phyloP scores from a whole-genome alignment of 495 filamentous ascomycete genomes.

The Lichenothelia convexa region DNA sequence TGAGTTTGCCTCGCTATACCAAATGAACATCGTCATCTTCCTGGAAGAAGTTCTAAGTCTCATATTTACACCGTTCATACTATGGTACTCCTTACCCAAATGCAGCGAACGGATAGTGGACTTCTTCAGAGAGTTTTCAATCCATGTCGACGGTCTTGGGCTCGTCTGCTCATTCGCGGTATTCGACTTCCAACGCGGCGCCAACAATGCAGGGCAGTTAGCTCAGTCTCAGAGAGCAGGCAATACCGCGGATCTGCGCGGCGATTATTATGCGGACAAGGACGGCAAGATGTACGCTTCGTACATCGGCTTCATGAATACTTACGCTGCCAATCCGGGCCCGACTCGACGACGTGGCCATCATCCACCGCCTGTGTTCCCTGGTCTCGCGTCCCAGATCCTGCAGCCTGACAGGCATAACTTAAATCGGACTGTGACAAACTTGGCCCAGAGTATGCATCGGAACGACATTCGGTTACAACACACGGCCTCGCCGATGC shows the following conservation, averaged over 20 bases:
- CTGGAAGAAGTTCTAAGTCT: conserved; percentile 83
- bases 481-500: conserved; percentile 42
- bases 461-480: no score
- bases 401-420: no score
- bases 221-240: conserved; percentile 17
- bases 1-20: conserved; percentile 77
- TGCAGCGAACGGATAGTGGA: conserved; percentile 88
- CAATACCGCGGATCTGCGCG: conserved; percentile 44
- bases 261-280: conserved; percentile 86
- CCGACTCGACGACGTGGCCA: neutral
- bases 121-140: conserved; percentile 93
- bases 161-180: conserved; percentile 94
- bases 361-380: conserved; percentile 53
- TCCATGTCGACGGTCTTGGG: conserved; percentile 90
- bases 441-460: no score
- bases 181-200: conserved; percentile 61
- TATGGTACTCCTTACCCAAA: conserved; percentile 73
- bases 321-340: conserved; percentile 35
- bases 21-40: conserved; percentile 78
- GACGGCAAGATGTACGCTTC: conserved; percentile 95
- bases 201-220: conserved; percentile 32
- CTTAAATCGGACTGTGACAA: no score
- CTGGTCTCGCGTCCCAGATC: conserved; percentile 50
- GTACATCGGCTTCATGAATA: conserved; percentile 80
- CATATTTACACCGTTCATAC: conserved; percentile 74